Percentiles rank a stretch among this genome's conserved stretches.
Conservation (phyloP, 2,329 filamentous ascomycete species). For the Monosporascus sp. region DNA sequence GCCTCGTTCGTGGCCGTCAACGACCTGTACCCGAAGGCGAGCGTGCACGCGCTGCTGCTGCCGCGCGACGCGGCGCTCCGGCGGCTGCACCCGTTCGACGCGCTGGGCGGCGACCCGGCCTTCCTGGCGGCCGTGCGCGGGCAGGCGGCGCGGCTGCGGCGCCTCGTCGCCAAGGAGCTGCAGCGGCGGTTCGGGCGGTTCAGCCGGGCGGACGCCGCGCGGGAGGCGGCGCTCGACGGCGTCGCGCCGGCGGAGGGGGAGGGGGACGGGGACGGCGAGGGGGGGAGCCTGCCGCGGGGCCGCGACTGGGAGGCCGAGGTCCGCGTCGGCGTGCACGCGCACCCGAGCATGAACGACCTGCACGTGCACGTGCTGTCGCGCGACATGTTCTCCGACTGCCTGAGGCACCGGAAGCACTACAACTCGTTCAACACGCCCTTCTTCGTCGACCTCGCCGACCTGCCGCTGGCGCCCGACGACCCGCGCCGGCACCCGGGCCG, state of each 20-base stretch:
- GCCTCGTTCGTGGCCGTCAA: conserved; percentile 70
- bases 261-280: conserved; percentile 34
- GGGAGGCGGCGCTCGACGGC: conserved; percentile 63
- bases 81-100: conserved; percentile 68
- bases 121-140: conserved; percentile 62
- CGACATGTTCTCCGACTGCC: conserved; percentile 66
- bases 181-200: conserved; percentile 59
- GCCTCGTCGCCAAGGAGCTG: conserved; percentile 69
- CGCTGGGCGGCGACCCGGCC: conserved; percentile 55
- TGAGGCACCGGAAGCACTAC: conserved; percentile 85
- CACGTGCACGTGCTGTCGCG: conserved; percentile 83
- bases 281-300: conserved; percentile 55
- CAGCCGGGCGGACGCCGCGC: conserved; percentile 58
- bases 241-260: conserved; percentile 20
- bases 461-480: conserved; percentile 68
- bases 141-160: conserved; percentile 57
- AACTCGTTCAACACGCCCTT: conserved; percentile 87
- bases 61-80: conserved; percentile 61
- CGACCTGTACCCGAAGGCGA: conserved; percentile 82
- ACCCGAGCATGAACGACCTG: conserved; percentile 86
- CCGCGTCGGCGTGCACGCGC: conserved; percentile 74
- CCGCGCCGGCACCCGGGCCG: conserved; percentile 50
- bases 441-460: conserved; percentile 71
- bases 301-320: conserved; percentile 76
- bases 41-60: conserved; percentile 81